Percentiles rank a stretch among this genome's conserved stretches.
Conservation (phyloP, 805 yeast genomes). For the Aciculoconidium aculeatum region DNA sequence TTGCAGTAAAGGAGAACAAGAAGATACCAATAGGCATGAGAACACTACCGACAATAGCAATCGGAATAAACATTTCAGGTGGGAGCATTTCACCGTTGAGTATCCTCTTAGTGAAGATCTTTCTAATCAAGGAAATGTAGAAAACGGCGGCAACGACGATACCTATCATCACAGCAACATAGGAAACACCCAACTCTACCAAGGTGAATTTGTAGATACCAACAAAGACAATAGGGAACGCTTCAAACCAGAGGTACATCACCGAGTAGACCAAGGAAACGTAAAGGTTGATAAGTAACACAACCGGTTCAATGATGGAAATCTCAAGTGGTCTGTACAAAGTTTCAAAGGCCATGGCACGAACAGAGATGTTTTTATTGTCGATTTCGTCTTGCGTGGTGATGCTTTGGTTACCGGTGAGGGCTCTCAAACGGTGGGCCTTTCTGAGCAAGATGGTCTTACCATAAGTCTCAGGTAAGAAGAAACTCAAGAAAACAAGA, state of each 20-base stretch:
- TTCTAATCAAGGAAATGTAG: constrained; percentile 9
- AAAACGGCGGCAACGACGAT: constrained; percentile 14
- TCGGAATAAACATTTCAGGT: constrained; percentile 16
- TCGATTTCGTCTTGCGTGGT: constrained; percentile 35
- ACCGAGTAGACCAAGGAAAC: constrained; percentile 48
- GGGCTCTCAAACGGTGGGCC: constrained; percentile 41
- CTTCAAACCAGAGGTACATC: constrained; percentile 54
- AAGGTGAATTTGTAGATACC: constrained; percentile 42
- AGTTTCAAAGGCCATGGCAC: constrained; percentile 22
- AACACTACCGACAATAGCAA: constrained; percentile 17
- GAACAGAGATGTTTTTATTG: constrained; percentile 15
- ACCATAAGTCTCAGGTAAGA: constrained; percentile 45
- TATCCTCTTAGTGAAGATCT: constrained; percentile 10
- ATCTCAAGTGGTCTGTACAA: constrained; percentile 47
- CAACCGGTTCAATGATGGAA: constrained; percentile 49
- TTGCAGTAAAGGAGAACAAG: constrained; percentile 16
- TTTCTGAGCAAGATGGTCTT: constrained; percentile 42
- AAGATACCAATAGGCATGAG: constrained; percentile 18
- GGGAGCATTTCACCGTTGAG: constrained; percentile 8
- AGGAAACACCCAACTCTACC: constrained; percentile 44
- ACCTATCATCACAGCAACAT: constrained; percentile 44
- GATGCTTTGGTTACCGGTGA: constrained; percentile 46
- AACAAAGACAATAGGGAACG: constrained; percentile 50
- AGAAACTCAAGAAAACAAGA: constrained; percentile 26
- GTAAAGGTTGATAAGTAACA: constrained; percentile 47